phyloP scores from a whole-genome alignment of 805 yeast species.

The Pichia gijzeniarum region DNA sequence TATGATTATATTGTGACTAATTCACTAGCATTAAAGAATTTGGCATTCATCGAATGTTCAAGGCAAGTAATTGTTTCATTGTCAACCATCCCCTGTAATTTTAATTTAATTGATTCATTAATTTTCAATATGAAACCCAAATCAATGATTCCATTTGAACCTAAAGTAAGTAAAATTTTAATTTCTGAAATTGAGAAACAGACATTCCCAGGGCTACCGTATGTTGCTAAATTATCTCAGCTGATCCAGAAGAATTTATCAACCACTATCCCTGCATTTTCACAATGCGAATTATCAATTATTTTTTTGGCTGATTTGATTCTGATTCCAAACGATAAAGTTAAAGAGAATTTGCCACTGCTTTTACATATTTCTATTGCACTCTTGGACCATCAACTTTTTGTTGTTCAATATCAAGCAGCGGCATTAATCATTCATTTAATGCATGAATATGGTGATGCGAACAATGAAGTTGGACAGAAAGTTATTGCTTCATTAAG shows the following conservation, averaged over 20 bases:
- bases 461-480: conserved; percentile 46
- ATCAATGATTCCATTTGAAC: conserved; percentile 67
- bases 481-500: conserved; percentile 54
- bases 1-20: conserved; percentile 62
- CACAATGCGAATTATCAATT: conserved; percentile 81
- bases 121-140: conserved; percentile 72
- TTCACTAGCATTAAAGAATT: conserved; percentile 63
- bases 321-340: conserved; percentile 56
- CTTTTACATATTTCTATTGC: conserved; percentile 75
- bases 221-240: conserved; percentile 64
- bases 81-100: conserved; percentile 45
- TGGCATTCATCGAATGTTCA: conserved; percentile 69
- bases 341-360: conserved; percentile 57
- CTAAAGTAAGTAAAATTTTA: conserved; percentile 11
- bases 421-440: conserved; percentile 66
- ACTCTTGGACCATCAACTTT: conserved; percentile 80
- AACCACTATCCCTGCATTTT: conserved; percentile 56
- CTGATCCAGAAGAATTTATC: conserved; percentile 43
- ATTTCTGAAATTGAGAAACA: conserved; percentile 13
- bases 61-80: conserved; percentile 78
- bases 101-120: conserved; percentile 55
- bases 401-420: conserved; percentile 80
- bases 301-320: conserved; percentile 79
- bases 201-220: conserved; percentile 43
- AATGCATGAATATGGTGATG: conserved; percentile 53